Base-by-base conservation (phyloP, 495 filamentous ascomycete genomes). In the Talaromyces borbonicus region DNA sequence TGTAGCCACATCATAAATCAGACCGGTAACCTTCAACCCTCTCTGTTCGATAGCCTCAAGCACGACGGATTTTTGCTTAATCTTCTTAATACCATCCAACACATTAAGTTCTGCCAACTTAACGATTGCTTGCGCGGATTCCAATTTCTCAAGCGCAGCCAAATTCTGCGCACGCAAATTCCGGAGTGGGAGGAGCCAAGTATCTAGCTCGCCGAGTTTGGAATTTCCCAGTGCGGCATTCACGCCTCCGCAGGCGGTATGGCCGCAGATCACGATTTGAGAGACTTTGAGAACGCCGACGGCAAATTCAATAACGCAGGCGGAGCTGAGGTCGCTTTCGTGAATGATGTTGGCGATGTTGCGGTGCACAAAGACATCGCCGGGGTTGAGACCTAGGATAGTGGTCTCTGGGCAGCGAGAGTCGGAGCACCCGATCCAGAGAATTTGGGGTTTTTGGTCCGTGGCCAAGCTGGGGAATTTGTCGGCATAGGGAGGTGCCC, bases 371-470 rank as follows among this genome's bases (percentile, higher is more conserved):
- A 95, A 95, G 52, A 94, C 81, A 53, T 95, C 87, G 52, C 89
- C 89, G 3, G 88, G 88, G 49, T 87, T 71, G 36, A 89, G 74
- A 51, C 80, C 79, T 4, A 89, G 73, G 53, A 95, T 68, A 46
- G 83, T 89, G 8, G 88, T 94, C 61, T 95, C 89, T 1, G 88
- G 88, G 57, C 84, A 81, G 49, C 89, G 84, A 15, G 82, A 85
- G 72, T 95, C 88, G 51, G 87, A 85, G 75, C 89, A 95, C 55
- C 88, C 89, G 52, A 95, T 73, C 89, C 89, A 95, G 52, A 95
- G 80, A 56, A 92, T 86, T 50, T 80, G 64, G 0, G 88, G 88
- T 1, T 71, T 56, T 58, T 95, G 88, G 49, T 83, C 81, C 32
- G 58, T 62, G 8, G 79, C 79, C 23, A 87, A 70, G 52, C 72